A percentile compares a stretch with the other conserved stretches of the same genome.
Evolutionary conservation across 1,139 yeast genomes (phyloP).

Genomic region (Arxiozyma bovina): DNA sequence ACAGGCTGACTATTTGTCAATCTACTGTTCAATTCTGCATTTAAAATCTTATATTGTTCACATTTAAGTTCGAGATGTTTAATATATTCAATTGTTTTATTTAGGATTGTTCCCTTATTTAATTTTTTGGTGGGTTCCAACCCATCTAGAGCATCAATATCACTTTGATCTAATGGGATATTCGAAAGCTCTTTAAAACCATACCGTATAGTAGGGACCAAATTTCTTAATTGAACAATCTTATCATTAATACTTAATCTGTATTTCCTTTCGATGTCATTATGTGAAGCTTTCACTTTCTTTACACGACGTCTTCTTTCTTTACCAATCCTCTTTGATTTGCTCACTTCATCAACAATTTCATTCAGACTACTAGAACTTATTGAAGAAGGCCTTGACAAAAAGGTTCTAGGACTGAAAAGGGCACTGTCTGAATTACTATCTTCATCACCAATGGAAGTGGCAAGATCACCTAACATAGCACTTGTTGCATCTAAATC

Average conservation of each 20-base stretch:
- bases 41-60: constrained; percentile 17
- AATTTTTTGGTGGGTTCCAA: constrained; percentile 78
- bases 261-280: constrained; percentile 68
- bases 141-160: constrained; percentile 54
- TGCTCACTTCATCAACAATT: neutral
- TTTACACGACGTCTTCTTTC: constrained; percentile 1
- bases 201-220: constrained; percentile 53
- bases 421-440: neutral
- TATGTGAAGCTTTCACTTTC: constrained; percentile 49
- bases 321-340: neutral
- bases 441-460: constrained; percentile 1
- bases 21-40: constrained; percentile 4
- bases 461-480: neutral
- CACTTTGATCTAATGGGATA: constrained; percentile 29
- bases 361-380: constrained; percentile 1
- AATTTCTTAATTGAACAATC: constrained; percentile 56
- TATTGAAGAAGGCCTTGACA: constrained; percentile 2
- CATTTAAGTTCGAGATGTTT: constrained; percentile 71
- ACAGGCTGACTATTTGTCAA: neutral
- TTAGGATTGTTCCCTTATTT: constrained; percentile 80
- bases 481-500: neutral
- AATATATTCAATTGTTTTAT: constrained; percentile 87
- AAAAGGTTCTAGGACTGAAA: neutral
- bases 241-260: constrained; percentile 65
- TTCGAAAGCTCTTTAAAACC: constrained; percentile 33